Percentiles rank a stretch among this genome's conserved stretches.
phyloP scores from a whole-genome alignment of 768 basidiomycete genomes.

The Holtermannia corniformis region DNA sequence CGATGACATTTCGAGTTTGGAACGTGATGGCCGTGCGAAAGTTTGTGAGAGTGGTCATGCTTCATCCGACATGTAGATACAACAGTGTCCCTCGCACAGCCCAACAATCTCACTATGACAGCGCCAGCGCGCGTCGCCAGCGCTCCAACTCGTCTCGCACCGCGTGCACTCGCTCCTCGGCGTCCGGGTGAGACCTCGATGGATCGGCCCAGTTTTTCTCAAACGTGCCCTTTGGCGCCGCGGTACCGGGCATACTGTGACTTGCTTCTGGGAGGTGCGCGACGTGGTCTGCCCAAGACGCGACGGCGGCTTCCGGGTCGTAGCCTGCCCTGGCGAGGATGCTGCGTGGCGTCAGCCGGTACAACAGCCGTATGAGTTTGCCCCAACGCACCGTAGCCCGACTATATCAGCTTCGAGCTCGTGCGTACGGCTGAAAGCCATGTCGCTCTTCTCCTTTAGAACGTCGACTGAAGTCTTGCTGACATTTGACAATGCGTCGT shows the following conservation, averaged over 20 bases:
- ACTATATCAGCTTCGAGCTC: constrained; percentile 91
- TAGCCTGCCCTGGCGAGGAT: constrained; percentile 88
- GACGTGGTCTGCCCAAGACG: constrained; percentile 62
- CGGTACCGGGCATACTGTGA: too few species aligned
- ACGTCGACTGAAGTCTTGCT: constrained; percentile 59
- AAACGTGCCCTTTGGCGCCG: too few species aligned
- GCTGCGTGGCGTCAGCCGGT: too few species aligned
- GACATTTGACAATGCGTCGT: constrained; percentile 78
- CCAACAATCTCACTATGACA: too few species aligned
- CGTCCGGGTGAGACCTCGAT: constrained; percentile 55
- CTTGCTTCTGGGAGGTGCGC: constrained; percentile 26
- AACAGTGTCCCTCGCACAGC: too few species aligned
- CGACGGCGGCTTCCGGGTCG: constrained; percentile 69
- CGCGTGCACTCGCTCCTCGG: constrained; percentile 53
- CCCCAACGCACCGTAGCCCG: constrained; percentile 57
- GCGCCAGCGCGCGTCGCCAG: too few species aligned
- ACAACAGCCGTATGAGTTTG: too few species aligned
- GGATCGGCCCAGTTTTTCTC: constrained; percentile 47
- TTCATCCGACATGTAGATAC: neutral
- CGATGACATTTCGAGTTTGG: neutral
- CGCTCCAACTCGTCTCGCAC: constrained; percentile 59
- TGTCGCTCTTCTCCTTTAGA: constrained; percentile 48
- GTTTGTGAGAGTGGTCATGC: neutral
- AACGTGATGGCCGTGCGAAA: neutral
- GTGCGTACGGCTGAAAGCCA: constrained; percentile 68